A percentile compares a stretch with the other conserved stretches of the same genome.
Conservation (phyloP, 177 flowering plant species). For the Vitis hybrid region DNA sequence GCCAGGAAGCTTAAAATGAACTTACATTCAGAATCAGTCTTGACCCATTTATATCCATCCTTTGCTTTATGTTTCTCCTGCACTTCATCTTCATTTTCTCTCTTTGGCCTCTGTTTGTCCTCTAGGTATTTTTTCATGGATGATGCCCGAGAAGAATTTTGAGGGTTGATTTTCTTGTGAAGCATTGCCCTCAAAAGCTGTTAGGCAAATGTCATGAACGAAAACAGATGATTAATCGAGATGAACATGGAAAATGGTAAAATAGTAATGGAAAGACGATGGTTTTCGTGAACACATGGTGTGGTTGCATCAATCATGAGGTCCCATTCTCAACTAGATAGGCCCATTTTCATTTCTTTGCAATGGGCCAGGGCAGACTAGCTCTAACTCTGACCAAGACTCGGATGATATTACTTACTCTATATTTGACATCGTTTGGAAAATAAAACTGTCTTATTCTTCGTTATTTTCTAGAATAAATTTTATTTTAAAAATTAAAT, state of each 20-base stretch:
- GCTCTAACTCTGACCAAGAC: no score
- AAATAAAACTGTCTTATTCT: no score
- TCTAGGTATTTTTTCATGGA: conserved; percentile 56
- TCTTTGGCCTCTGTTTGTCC: conserved; percentile 28
- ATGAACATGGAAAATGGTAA: background rate
- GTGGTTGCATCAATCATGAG: no score
- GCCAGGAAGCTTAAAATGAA: background rate
- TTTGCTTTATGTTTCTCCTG: conserved; percentile 19
- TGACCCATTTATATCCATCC: conserved; percentile 75
- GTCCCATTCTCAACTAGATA: no score
- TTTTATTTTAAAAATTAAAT: no score
- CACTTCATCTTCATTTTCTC: conserved; percentile 33
- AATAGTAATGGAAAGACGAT: no score
- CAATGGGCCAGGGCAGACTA: no score
- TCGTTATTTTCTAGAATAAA: no score
- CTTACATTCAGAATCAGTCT: conserved; percentile 92
- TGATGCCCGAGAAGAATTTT: conserved; percentile 36
- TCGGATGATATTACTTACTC: no score
- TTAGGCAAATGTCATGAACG: background rate
- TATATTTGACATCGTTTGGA: no score
- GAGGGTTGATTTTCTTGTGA: conserved; percentile 64
- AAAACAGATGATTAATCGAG: background rate
- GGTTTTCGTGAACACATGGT: no score
- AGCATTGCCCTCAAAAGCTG: conserved; percentile 74
- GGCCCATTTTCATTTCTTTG: no score